Evolutionary conservation across 1,139 yeast genomes (phyloP), one percentile per base, ranked within the genome.

Genomic region (Yamadazyma diddensiae): DNA sequence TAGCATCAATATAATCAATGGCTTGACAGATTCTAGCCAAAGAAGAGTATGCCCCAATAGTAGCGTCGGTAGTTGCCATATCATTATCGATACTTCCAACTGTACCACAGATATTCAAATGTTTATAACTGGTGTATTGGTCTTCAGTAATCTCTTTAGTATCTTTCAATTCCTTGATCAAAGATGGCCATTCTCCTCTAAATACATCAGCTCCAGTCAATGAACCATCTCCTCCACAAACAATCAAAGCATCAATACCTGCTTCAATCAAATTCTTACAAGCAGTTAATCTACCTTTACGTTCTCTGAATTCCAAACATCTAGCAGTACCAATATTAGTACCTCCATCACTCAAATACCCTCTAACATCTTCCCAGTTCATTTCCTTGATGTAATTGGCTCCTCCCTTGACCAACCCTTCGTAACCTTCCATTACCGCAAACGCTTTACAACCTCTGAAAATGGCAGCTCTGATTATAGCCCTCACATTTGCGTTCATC

Each of bases 141-240:
- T 72, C 79, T 18, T 57, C 39, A 9, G 90, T 64, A 40, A 90
- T 71, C 44, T 65, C 67, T 4, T 73, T 71, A 6, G 60, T 69
- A 2, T 63, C 64, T 26, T 72, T 65, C 43, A 92, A 73, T 57
- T 92, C 97, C 22, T 73, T 59, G 31, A 90, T 65, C 47, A 92
- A 73, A 12, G 84, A 73, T 4, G 96, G 95, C 98, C 98, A 92
- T 61, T 92, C 97, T 21, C 78, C 62, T 57, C 98, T 79, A 68
- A 92, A 88, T 41, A 84, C 67, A 57, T 92, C 97, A 10, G 98
- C 98, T 49, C 98, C 98, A 1, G 98, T 92, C 46, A 92, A 70
- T 0, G 97, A 88, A 35, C 98, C 98, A 55, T 92, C 98, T 63
- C 98, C 98, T 52, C 98, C 98, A 64, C 97, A 87, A n/a, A 92